Conservation (phyloP, 768 basidiomycete species). For the Lactarius pseudohatsudake region DNA sequence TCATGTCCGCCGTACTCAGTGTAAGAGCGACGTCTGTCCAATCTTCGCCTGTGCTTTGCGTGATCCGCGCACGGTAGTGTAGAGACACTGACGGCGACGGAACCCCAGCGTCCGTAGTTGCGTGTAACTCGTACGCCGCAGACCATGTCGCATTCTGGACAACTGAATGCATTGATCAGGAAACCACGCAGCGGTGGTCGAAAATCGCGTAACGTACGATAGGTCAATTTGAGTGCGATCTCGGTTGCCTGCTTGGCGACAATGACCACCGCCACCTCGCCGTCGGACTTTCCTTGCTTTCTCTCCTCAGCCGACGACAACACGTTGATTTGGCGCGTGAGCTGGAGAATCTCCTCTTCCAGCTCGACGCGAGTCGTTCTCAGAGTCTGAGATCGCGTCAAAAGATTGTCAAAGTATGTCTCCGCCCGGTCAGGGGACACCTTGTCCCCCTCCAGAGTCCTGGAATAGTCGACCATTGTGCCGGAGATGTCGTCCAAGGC, state of each 20-base stretch:
- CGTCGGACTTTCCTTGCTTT: constrained; percentile 36
- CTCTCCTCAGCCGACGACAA: constrained; percentile 36
- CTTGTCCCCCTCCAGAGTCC: constrained; percentile 45
- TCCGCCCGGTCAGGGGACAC: constrained; percentile 41
- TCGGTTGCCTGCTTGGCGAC: constrained; percentile 39
- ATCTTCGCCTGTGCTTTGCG: constrained; percentile 59
- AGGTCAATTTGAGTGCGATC: constrained; percentile 51
- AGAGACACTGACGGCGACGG: constrained; percentile 47
- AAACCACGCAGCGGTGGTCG: background rate
- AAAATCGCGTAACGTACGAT: constrained; percentile 40
- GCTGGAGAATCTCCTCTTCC: constrained; percentile 37
- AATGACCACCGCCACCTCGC: constrained; percentile 45
- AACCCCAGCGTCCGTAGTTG: constrained; percentile 43
- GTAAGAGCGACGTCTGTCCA: constrained; percentile 53
- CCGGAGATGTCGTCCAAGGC: constrained; percentile 44
- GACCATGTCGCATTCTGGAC: constrained; percentile 52
- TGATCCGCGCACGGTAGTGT: constrained; percentile 54
- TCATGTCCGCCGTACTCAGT: constrained; percentile 49
- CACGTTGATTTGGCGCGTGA: constrained; percentile 43
- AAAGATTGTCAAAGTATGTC: constrained; percentile 44
- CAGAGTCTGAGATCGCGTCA: constrained; percentile 40
- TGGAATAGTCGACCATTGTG: constrained; percentile 46
- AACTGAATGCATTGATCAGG: constrained; percentile 36
- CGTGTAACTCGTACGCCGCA: constrained; percentile 60
- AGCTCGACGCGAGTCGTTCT: constrained; percentile 38